Conservation (phyloP, 495 filamentous ascomycete species). For the Annulohypoxylon bovei region DNA sequence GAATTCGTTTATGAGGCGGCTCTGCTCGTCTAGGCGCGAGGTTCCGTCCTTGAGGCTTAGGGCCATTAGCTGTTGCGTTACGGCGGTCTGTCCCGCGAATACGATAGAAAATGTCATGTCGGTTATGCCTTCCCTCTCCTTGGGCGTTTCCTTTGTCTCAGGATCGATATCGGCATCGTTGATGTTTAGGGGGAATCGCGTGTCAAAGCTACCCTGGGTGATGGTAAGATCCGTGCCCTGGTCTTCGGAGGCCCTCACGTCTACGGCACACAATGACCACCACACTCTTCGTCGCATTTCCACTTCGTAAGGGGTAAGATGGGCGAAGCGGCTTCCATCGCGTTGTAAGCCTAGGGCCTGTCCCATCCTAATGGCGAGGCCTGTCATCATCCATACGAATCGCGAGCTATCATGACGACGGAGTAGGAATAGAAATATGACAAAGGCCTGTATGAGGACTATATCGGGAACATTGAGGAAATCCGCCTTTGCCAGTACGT, state of each 20-base stretch:
- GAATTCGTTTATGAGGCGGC: slow-evolving; percentile 54
- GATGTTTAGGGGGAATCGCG: slow-evolving; percentile 55
- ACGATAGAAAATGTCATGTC: slow-evolving; percentile 48
- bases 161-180: slow-evolving; percentile 58
- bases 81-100: slow-evolving; percentile 42
- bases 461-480: slow-evolving; percentile 58
- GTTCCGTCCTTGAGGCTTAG: slow-evolving; percentile 36
- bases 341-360: slow-evolving; percentile 61
- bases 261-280: slow-evolving; percentile 56
- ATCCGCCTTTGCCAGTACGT: slow-evolving; percentile 64
- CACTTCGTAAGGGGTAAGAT: slow-evolving; percentile 59
- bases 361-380: slow-evolving; percentile 59
- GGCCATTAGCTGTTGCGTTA: slow-evolving; percentile 55
- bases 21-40: slow-evolving; percentile 55
- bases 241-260: slow-evolving; percentile 51
- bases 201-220: slow-evolving; percentile 50
- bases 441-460: slow-evolving; percentile 59
- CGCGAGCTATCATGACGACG: slow-evolving; percentile 61
- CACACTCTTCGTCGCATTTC: slow-evolving; percentile 61
- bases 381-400: slow-evolving; percentile 66
- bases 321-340: slow-evolving; percentile 52
- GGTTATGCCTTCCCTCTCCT: slow-evolving; percentile 48
- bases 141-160: slow-evolving; percentile 44
- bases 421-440: slow-evolving; percentile 58
- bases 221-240: slow-evolving; percentile 57